Conservation (phyloP, 345 rosid genomes). For the Excoecaria cochinchinensis region DNA sequence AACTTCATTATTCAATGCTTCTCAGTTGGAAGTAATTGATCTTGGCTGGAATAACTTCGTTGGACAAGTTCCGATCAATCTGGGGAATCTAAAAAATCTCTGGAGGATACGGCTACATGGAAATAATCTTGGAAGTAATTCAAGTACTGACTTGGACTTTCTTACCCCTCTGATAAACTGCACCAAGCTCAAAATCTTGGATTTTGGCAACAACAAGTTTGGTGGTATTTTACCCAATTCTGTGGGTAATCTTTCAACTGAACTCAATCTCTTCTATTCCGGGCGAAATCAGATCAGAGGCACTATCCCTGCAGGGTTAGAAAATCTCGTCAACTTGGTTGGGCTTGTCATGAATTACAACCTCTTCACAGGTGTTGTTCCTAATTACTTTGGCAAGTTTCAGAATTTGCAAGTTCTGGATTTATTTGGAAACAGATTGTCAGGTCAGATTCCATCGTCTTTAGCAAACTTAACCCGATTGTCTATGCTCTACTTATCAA, state of each 20-base stretch:
- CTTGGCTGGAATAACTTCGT: background rate
- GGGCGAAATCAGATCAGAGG: slow-evolving; percentile 17
- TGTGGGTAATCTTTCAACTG: slow-evolving; percentile 20
- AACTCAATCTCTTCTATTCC: background rate
- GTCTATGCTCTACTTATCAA: background rate
- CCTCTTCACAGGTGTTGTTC: slow-evolving; percentile 19
- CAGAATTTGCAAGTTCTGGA: background rate
- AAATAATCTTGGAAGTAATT: slow-evolving; percentile 21
- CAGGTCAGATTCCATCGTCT: slow-evolving; percentile 19
- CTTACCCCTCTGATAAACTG: slow-evolving; percentile 23
- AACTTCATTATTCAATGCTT: slow-evolving; percentile 5
- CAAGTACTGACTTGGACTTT: slow-evolving; percentile 14
- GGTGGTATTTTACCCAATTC: slow-evolving; percentile 25
- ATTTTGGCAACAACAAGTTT: background rate
- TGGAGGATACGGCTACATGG: slow-evolving; percentile 7
- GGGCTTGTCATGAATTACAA: background rate
- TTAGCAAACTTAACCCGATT: slow-evolving; percentile 20
- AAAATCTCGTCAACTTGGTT: slow-evolving; percentile 21
- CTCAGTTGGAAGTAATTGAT: background rate
- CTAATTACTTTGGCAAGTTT: slow-evolving; percentile 15
- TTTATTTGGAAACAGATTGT: slow-evolving; percentile 3
- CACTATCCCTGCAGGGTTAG: slow-evolving; percentile 9
- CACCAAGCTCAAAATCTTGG: slow-evolving; percentile 11
- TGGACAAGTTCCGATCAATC: background rate
- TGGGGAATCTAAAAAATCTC: slow-evolving; percentile 6